Base-by-base conservation (phyloP, 2,329 filamentous ascomycete species). In the Dactylellina haptotyla region DNA sequence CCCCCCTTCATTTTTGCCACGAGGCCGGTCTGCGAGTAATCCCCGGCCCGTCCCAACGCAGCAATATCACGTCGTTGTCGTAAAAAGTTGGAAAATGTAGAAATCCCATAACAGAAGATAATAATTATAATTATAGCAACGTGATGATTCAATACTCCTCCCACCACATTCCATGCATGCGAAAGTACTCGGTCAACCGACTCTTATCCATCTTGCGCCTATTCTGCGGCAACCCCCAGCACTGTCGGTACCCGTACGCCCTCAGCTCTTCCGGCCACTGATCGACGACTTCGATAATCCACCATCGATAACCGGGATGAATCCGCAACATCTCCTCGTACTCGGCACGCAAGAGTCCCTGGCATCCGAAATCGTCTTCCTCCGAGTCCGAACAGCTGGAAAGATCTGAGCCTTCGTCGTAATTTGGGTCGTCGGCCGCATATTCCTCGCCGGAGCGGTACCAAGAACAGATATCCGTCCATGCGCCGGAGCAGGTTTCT, bases 311-410 rank as follows among this genome's bases (percentile, higher is more conserved):
- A 12, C 79, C 78, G 1, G 77, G 81, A 4, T 75, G 57, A 3
- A 79, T 77, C 76, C 82, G 75, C 8, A 82, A 79, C 69, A 77
- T 78, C 20, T 79, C 71, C 1, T 79, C 76, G 75, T 83, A 84
- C 69, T 83, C 82, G 51, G 81, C 78, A 6, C 77, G 76, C 48
- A 83, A 75, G 10, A 83, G 79, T 10, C 79, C 76, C 58, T 80
- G 78, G 62, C 83, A 84, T 26, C 79, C 79, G 67, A 80, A 83
- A 23, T 72, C 64, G n/a, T n/a, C 41, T 12, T 50, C 45, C 5
- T 64, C 67, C 1, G 59, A 46, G 4, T 64, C 59, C 18, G 59
- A 64, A 28, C 16, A 23, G 3, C 9, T n/a, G 1, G 37, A 45
- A 34, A 37, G 4, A 14, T 26, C 37, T 23, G 48, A 57, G 9